A percentile compares a stretch with the other conserved stretches of the same genome.
These are phyloP conservation scores for Microdochium bolleyi DNA, from an alignment of 2,329 filamentous ascomycete species.

Conservation along the genomic window DNA sequence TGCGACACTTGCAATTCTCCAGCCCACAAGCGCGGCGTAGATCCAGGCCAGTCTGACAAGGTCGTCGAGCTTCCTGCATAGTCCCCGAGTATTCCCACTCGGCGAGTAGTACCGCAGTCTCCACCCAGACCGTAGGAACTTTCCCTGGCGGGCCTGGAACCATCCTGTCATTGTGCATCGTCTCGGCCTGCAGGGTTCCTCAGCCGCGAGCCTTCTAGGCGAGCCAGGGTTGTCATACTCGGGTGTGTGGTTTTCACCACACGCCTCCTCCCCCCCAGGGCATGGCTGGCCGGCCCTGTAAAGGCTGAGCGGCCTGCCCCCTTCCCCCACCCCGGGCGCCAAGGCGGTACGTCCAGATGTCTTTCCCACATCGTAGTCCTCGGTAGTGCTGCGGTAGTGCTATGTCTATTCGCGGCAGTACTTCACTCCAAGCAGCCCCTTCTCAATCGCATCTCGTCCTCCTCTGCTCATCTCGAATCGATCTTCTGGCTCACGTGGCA, in stretches of 20 bases:
- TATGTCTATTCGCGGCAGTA: neutral
- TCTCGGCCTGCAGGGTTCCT: neutral
- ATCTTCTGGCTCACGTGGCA: neutral
- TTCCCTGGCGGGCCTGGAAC: neutral
- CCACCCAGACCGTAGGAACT: neutral
- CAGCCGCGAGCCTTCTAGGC: neutral
- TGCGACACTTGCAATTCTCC: neutral
- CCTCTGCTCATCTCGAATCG: neutral
- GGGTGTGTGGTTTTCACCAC: neutral
- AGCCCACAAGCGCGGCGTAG: neutral
- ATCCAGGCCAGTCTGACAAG: neutral
- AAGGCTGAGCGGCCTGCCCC: neutral
- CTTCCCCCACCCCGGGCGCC: too few relatives aligned
- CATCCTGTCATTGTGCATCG: slow-evolving; percentile 1
- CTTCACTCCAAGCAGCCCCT: neutral
- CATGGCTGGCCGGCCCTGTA: neutral
- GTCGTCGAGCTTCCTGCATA: neutral
- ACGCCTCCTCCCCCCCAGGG: neutral
- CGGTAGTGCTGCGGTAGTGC: neutral
- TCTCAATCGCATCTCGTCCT: neutral
- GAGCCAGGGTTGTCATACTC: neutral
- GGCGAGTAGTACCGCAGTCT: neutral
- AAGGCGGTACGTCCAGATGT: neutral
- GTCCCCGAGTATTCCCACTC: neutral
- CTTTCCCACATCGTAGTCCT: neutral